A percentile compares a stretch with the other conserved stretches of the same genome.
Conservation (phyloP, 176 grass and related monocot species). For the Themeda triandra region DNA sequence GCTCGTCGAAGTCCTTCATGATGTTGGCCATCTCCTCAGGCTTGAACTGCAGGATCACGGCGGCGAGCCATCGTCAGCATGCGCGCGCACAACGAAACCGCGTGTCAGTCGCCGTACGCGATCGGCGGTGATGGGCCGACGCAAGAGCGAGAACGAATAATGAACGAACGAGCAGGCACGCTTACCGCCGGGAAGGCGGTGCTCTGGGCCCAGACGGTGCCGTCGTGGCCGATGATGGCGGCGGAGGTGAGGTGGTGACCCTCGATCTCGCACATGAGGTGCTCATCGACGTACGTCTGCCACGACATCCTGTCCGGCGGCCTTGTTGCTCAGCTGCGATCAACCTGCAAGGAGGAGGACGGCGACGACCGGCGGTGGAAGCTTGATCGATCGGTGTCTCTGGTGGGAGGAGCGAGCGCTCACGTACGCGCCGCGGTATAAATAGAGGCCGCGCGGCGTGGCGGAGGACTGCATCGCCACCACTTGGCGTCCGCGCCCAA, state of each 20-base stretch:
- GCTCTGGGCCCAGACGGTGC: slow-evolving; percentile 68
- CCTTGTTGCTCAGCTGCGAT: not conserved
- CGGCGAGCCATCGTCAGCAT: too few relatives aligned
- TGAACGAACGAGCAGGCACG: not conserved
- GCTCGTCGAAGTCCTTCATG: slow-evolving; percentile 90
- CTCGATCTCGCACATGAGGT: slow-evolving; percentile 82
- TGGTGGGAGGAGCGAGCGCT: not conserved
- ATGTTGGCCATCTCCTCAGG: slow-evolving; percentile 66
- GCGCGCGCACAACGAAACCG: not conserved
- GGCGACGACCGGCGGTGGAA: not conserved
- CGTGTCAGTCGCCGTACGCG: not conserved
- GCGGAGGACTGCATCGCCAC: not conserved
- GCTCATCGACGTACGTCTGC: slow-evolving; percentile 81
- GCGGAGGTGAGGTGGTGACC: slow-evolving; percentile 73
- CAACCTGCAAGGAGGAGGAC: not conserved
- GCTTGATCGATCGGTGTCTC: not conserved
- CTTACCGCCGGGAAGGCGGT: slow-evolving; percentile 51
- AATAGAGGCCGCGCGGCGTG: slow-evolving; percentile 16
- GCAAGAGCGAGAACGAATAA: not conserved
- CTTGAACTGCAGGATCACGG: slow-evolving; percentile 47
- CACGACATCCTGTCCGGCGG: slow-evolving; percentile 61
- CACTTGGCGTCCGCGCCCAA: not conserved
- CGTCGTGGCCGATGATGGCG: slow-evolving; percentile 74
- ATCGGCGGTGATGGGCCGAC: not conserved
- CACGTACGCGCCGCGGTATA: slow-evolving; percentile 1